Evolutionary conservation across 495 filamentous ascomycete genomes (phyloP), one percentile per base, ranked within the genome.

Genomic region (Aspergillus cristatus): DNA sequence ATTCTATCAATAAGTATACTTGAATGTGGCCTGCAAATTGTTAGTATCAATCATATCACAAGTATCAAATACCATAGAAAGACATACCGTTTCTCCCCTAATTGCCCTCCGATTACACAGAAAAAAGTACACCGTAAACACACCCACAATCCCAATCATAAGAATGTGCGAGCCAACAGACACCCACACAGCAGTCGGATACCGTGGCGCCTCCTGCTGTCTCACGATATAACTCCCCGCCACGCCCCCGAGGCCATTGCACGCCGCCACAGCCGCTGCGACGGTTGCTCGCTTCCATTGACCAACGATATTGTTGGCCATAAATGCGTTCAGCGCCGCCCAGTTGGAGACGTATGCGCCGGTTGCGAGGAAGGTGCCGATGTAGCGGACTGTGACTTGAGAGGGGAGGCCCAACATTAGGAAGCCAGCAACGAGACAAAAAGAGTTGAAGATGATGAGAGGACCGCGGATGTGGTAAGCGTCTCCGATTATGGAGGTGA

Each of bases 301-400:
- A 1, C 70, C 77, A 7, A 71, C 72, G 18, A 85, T 73, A 49
- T 86, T 86, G 48, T 79, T 83, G 2, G 76, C 74, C 47, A 82
- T 78, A 44, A 81, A 88, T 0, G 81, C 75, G 46, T 76, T 84
- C 37, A 88, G 58, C 2, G 82, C 84, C 0, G 82, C 82, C 82
- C 84, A 89, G 43, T 89, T 89, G 3, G 73, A 77, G 3, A 89
- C 71, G 45, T 87, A 89, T 0, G 83, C 82, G 0, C 84, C 84
- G 0, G 82, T 87, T 0, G 82, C 79, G 2, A 89, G 70, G 51
- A 77, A 87, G 0, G 79, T 79, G 2, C 83, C 84, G 14, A 85
- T 62, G 47, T 86, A 88, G 14, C 83, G 72, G 8, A 82, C 80
- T 0, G 78, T 65, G 20, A 81, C 76, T 43, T 85, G 76, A 11